phyloP scores from a whole-genome alignment of 805 yeast species.

The Jamesozyma piceae region DNA sequence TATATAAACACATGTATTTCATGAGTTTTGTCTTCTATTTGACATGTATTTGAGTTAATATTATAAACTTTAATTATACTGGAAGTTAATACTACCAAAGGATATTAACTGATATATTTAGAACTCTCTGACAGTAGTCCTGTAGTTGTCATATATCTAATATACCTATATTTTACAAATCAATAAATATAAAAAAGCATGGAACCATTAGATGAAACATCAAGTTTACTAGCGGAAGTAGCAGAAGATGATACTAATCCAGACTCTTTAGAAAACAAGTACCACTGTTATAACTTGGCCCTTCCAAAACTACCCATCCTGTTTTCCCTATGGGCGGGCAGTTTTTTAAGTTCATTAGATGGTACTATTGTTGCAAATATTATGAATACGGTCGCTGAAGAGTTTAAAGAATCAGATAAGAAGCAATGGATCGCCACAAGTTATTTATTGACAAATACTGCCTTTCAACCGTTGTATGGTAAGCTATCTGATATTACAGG shows the following conservation, averaged over 20 bases:
- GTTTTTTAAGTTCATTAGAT: constrained; percentile 39
- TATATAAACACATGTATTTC: too few relatives aligned
- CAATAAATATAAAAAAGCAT: too few relatives aligned
- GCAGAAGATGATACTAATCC: constrained; percentile 3
- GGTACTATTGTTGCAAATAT: constrained; percentile 41
- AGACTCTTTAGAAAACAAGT: constrained; percentile 18
- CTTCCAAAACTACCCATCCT: constrained; percentile 27
- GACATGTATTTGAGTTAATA: too few relatives aligned
- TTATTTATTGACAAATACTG: constrained; percentile 52
- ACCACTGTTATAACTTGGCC: constrained; percentile 20
- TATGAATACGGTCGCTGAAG: constrained; percentile 40
- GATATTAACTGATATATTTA: too few relatives aligned
- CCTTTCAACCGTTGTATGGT: constrained; percentile 61
- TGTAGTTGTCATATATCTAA: too few relatives aligned
- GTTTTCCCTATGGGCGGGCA: constrained; percentile 38
- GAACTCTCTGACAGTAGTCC: too few relatives aligned
- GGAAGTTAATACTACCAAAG: too few relatives aligned
- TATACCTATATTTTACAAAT: too few relatives aligned
- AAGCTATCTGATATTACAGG: constrained; percentile 49
- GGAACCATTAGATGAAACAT: constrained; percentile 16
- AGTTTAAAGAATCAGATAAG: constrained; percentile 39
- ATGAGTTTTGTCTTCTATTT: too few relatives aligned
- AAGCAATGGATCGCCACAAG: constrained; percentile 63
- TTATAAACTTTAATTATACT: too few relatives aligned
- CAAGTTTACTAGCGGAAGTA: constrained; percentile 9